Conservation (phyloP, 441 rosid genomes). For the Theobroma grandiflorum region DNA sequence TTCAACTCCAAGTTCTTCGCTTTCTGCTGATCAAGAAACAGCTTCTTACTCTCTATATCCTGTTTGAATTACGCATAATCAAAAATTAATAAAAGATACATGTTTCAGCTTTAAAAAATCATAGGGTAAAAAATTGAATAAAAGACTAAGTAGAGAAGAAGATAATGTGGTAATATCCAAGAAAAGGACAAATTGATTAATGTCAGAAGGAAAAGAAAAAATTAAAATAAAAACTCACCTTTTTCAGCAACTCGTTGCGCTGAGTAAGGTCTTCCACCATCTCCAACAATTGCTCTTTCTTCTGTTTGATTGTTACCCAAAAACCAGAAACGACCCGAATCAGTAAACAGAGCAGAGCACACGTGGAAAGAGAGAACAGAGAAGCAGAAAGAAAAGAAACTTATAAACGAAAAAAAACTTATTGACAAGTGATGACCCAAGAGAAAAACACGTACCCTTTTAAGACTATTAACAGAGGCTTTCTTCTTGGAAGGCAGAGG, state of each 20-base stretch:
- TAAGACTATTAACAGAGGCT: slow-evolving; percentile 29
- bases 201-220: neutral
- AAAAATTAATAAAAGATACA: neutral
- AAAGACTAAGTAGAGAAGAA: neutral
- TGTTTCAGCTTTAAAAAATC: neutral
- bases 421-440: neutral
- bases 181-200: slow-evolving; percentile 19
- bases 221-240: slow-evolving; percentile 26
- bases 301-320: slow-evolving; percentile 31
- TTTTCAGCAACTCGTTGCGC: slow-evolving; percentile 30
- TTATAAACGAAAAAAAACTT: neutral
- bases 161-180: neutral
- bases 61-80: slow-evolving; percentile 28
- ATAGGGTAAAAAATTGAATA: neutral
- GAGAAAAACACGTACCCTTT: slow-evolving; percentile 31
- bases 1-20: slow-evolving; percentile 29
- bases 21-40: slow-evolving; percentile 16
- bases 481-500: slow-evolving; percentile 30
- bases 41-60: slow-evolving; percentile 33
- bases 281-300: slow-evolving; percentile 31
- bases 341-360: neutral
- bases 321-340: slow-evolving; percentile 11
- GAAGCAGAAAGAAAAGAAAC: neutral
- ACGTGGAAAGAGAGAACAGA: neutral
- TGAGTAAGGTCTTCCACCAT: slow-evolving; percentile 11